phyloP scores from a whole-genome alignment of 2,329 filamentous ascomycete species.

The Pezicula rhizophila region DNA sequence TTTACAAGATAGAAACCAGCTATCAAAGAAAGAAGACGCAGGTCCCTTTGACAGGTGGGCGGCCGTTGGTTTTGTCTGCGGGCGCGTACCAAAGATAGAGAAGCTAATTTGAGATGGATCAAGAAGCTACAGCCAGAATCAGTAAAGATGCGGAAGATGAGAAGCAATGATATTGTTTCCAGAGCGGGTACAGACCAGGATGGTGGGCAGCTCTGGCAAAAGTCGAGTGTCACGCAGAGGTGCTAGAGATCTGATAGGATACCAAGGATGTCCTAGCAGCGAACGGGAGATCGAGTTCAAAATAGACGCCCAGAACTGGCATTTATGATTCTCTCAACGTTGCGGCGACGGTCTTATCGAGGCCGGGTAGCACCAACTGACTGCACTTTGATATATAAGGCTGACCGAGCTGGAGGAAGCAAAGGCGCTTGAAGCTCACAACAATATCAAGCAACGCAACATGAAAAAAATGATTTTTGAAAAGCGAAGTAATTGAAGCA shows the following conservation, averaged over 20 bases:
- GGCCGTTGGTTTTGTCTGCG: slow-evolving; percentile 23
- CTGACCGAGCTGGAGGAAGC: not conserved
- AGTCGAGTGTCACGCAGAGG: slow-evolving; percentile 8
- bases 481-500: no score
- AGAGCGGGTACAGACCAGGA: slow-evolving; percentile 12
- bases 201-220: slow-evolving; percentile 10
- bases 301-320: slow-evolving; percentile 24
- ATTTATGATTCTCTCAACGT: slow-evolving; percentile 5
- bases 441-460: not conserved
- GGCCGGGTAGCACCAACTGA: slow-evolving; percentile 2
- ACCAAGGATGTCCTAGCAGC: slow-evolving; percentile 9
- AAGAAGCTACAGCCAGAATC: slow-evolving; percentile 20
- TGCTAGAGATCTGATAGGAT: slow-evolving; percentile 15
- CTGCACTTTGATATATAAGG: not conserved
- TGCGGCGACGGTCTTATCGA: slow-evolving; percentile 2
- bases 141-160: slow-evolving; percentile 16
- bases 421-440: not conserved
- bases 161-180: slow-evolving; percentile 17
- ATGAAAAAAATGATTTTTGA: no score
- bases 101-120: slow-evolving; percentile 21
- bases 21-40: slow-evolving; percentile 22
- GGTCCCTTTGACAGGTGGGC: slow-evolving; percentile 17
- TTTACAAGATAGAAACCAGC: slow-evolving; percentile 30
- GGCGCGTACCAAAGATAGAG: slow-evolving; percentile 20
- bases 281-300: slow-evolving; percentile 13